Conservation (phyloP, 441 rosid genomes). For the Jatropha podagrica region DNA sequence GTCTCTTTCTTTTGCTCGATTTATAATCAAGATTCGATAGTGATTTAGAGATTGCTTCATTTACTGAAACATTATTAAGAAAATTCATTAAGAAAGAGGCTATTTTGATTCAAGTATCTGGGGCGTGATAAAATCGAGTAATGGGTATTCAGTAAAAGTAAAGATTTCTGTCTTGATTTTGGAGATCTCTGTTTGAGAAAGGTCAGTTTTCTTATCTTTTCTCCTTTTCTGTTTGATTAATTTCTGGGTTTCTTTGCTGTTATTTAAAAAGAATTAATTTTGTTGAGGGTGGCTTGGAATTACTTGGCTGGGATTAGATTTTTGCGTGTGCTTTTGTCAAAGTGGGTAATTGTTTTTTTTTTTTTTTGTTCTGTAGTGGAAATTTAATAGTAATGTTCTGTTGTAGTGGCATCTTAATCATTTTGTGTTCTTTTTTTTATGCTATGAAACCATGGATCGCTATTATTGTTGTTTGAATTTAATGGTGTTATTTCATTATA, state of each 20-base stretch:
- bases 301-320: conserved; percentile 19
- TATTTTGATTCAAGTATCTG: conserved; percentile 4
- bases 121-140: background rate
- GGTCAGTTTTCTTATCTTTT: conserved; percentile 8
- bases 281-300: background rate
- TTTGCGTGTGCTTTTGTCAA: conserved; percentile 26
- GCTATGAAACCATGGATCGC: conserved; percentile 1
- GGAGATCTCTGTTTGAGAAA: conserved; percentile 5
- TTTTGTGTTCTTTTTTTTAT: conserved; percentile 2
- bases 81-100: background rate
- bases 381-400: conserved; percentile 19
- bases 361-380: conserved; percentile 12
- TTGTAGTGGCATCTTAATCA: conserved; percentile 20
- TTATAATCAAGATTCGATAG: conserved; percentile 17
- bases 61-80: background rate
- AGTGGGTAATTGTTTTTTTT: conserved; percentile 7
- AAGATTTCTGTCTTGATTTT: background rate
- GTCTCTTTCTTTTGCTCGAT: conserved; percentile 13
- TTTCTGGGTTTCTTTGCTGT: conserved; percentile 14
- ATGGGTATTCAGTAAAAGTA: conserved; percentile 11
- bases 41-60: conserved; percentile 5
- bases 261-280: background rate
- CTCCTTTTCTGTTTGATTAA: background rate
- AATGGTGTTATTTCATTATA: background rate
- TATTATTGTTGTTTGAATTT: conserved; percentile 13